These are phyloP conservation scores for Pseudopyricularia javanii DNA, from an alignment of 2,329 filamentous ascomycete genomes.

Conservation along the genomic window DNA sequence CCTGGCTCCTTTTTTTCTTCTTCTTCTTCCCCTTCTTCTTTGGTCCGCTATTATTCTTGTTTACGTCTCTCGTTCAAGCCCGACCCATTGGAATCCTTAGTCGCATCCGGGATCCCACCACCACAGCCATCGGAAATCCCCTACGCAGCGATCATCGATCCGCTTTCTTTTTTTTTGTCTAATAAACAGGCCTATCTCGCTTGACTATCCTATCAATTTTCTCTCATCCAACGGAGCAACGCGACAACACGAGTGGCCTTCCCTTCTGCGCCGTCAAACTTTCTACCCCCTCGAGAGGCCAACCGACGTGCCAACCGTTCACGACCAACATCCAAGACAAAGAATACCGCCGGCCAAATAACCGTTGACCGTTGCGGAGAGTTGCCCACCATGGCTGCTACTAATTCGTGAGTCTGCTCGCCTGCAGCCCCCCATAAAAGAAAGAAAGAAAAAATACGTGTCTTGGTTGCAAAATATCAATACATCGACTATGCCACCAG, in stretches of 20 bases:
- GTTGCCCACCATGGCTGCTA: not conserved
- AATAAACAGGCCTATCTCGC: not conserved
- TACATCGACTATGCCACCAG: not conserved
- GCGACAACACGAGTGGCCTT: not conserved
- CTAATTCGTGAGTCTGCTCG: not conserved
- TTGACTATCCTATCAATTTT: not conserved
- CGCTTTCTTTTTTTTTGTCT: no score
- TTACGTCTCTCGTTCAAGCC: conserved; percentile 1
- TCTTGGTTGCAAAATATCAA: not conserved
- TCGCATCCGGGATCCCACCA: not conserved
- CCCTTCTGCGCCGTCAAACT: not conserved
- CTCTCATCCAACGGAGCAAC: not conserved
- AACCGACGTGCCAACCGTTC: not conserved
- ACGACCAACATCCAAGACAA: not conserved
- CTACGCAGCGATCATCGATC: no score
- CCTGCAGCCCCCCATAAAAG: not conserved
- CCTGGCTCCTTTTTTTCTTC: not conserved
- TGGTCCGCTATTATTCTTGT: not conserved
- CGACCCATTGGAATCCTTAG: not conserved
- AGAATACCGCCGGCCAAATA: not conserved
- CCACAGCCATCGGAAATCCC: not conserved
- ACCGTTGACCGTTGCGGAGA: not conserved
- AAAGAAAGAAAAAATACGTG: no score
- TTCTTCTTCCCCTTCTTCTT: not conserved
- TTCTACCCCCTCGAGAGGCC: not conserved